Percentiles rank a stretch among this genome's conserved stretches.
Conservation (phyloP, 1,139 yeast genomes). For the Candida mesenterica region DNA sequence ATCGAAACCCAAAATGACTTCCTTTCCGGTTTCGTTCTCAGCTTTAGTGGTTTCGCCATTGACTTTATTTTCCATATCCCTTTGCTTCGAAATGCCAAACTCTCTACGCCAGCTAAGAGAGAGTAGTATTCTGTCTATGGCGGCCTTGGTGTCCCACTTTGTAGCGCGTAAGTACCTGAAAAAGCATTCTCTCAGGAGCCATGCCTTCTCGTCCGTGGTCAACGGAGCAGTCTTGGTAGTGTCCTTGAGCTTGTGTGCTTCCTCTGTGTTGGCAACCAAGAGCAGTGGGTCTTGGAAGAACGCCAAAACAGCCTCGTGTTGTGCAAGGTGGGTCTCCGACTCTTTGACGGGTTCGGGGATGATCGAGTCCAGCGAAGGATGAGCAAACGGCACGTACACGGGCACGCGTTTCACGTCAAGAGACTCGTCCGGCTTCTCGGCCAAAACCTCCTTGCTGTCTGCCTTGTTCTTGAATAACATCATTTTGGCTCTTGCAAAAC, state of each 20-base stretch:
- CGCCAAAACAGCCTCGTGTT: conserved; percentile 17
- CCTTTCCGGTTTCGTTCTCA: conserved; percentile 50
- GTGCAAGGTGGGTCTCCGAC: conserved; percentile 21
- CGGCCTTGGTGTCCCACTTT: conserved; percentile 41
- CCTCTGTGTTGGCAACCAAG: conserved; percentile 33
- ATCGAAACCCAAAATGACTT: conserved; percentile 47
- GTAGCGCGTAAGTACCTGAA: conserved; percentile 48
- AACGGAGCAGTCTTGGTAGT: conserved; percentile 18
- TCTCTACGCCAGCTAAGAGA: conserved; percentile 51
- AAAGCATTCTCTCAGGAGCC: conserved; percentile 50
- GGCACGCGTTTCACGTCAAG: conserved; percentile 13
- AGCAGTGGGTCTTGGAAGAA: conserved; percentile 34
- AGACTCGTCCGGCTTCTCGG: not conserved
- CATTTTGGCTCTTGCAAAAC: not conserved
- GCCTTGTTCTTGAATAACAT: conserved; percentile 5
- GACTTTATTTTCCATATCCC: conserved; percentile 34
- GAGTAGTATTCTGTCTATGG: conserved; percentile 41
- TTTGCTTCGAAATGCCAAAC: conserved; percentile 36
- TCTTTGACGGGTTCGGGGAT: conserved; percentile 54
- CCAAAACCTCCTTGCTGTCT: not conserved
- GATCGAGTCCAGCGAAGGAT: conserved; percentile 44
- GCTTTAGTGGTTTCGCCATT: conserved; percentile 31
- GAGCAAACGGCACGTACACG: conserved; percentile 49
- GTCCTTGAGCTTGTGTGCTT: conserved; percentile 30
- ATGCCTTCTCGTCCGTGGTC: conserved; percentile 36